These are phyloP conservation scores for Jasminum sambac DNA, from an alignment of 257 asterid genomes.

Conservation along the genomic window DNA sequence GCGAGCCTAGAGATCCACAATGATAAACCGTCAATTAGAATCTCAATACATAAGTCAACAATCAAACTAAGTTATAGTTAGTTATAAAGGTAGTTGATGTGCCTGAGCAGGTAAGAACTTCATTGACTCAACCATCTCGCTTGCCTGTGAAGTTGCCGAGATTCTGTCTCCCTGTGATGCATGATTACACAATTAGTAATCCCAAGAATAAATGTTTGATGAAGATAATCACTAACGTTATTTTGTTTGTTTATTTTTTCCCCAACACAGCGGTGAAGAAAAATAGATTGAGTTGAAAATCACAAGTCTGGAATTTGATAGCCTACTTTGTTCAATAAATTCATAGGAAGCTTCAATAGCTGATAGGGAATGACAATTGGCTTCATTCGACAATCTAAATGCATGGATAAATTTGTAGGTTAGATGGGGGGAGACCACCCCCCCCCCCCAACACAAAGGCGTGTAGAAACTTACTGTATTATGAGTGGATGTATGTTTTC, in stretches of 20 bases:
- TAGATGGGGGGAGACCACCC: neutral
- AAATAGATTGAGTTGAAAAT: neutral
- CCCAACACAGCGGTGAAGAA: neutral
- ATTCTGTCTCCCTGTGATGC: constrained; percentile 73
- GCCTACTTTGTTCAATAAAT: neutral
- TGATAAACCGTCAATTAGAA: constrained; percentile 30
- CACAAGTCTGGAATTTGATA: neutral
- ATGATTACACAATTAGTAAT: constrained; percentile 31
- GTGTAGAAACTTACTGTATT: neutral
- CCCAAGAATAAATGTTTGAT: constrained; percentile 12
- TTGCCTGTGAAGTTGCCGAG: constrained; percentile 81
- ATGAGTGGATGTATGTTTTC: neutral
- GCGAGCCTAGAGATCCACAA: constrained; percentile 59
- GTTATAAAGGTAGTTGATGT: constrained; percentile 29
- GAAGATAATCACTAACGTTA: neutral
- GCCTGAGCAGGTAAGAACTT: constrained; percentile 92
- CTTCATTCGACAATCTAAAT: neutral
- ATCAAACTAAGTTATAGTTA: constrained; percentile 19
- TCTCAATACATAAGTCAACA: constrained; percentile 15
- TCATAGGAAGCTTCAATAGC: neutral
- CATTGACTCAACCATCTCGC: constrained; percentile 84
- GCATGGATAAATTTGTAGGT: neutral
- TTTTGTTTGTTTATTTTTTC: neutral
- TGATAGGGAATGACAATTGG: neutral
- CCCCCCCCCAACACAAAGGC: neutral